Evolutionary conservation across 2,329 filamentous ascomycete genomes (phyloP).

Genomic region (Talaromyces sp.): DNA sequence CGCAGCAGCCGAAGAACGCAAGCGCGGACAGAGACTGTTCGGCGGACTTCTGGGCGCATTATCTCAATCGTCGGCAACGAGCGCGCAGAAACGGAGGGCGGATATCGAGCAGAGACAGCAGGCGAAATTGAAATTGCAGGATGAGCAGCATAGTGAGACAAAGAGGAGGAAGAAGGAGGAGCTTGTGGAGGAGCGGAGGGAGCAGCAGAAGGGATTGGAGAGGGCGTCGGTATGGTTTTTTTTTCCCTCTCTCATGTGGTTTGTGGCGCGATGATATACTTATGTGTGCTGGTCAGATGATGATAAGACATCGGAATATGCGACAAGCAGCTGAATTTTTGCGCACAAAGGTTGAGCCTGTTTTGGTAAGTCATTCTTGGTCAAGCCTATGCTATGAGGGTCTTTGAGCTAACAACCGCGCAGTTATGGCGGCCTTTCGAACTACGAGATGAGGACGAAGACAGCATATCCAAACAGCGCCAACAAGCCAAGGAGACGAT

Average conservation of each 20-base stretch:
- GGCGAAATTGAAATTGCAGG: slow-evolving; percentile 73
- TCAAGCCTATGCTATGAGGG: neutral
- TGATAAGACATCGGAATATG: slow-evolving; percentile 67
- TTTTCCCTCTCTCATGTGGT: no score
- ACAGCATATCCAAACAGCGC: slow-evolving; percentile 66
- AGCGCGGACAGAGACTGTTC: slow-evolving; percentile 79
- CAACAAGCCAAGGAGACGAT: slow-evolving; percentile 61
- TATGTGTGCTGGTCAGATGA: slow-evolving; percentile 56
- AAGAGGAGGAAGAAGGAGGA: slow-evolving; percentile 63
- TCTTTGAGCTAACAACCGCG: slow-evolving; percentile 10
- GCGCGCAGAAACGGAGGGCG: slow-evolving; percentile 64
- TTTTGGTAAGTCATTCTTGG: slow-evolving; percentile 58
- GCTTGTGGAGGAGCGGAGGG: slow-evolving; percentile 57
- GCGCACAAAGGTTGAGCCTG: slow-evolving; percentile 66
- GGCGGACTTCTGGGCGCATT: slow-evolving; percentile 75
- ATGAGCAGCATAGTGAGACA: slow-evolving; percentile 65
- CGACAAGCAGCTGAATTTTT: slow-evolving; percentile 69
- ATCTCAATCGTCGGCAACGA: slow-evolving; percentile 64
- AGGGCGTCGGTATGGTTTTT: slow-evolving; percentile 67
- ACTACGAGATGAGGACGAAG: slow-evolving; percentile 64
- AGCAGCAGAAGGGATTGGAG: slow-evolving; percentile 71
- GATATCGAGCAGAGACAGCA: slow-evolving; percentile 82
- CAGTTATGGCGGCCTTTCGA: slow-evolving; percentile 88
- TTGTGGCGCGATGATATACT: neutral
- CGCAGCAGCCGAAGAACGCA: slow-evolving; percentile 69